Base-by-base conservation (phyloP, 2,329 filamentous ascomycete genomes). In the Calonectria hawksworthii region DNA sequence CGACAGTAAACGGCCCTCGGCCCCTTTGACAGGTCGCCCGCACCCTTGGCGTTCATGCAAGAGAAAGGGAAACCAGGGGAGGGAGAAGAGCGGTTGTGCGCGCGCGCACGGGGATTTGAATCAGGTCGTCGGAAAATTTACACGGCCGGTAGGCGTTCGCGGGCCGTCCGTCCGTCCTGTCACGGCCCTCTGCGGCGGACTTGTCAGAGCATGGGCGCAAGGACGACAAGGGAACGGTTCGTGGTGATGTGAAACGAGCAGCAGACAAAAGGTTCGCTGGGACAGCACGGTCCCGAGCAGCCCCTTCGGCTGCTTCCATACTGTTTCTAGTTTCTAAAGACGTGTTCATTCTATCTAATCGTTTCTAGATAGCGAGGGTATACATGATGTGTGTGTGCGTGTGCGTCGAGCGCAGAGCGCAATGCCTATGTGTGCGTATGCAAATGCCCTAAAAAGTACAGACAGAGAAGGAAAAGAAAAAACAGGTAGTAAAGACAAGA, bases 211-310 rank as follows among this genome's bases (percentile, higher is more conserved):
- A 50, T 44, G 44, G 41, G 36, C 36, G 36, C 36, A 14, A 41
- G 36, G 14, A n/a, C 8, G 9, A 13, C n/a, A n/a, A 23, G 10
- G 44, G 44, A 23, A 63, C 18, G 70, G 56, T 52, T 50, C 63
- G 44, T 38, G 32, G 54, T n/a, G 47, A 47, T 56, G 56, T 64
- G 70, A 68, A 68, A 73, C 70, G 47, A 50, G 52, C 64, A 18
- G 56, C 23, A 50, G 32, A 59, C 51, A 54, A 44, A 26, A 3
- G 41, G 21, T 47, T 21, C 23, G 63, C 70, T 16, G 28, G 52
- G 50, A 38, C 69, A 34, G 44, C 66, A 68, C 51, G 51, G 65
- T 21, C n/a, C 30, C 30, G 44, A 47, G 44, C 41, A 18, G 23
- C 56, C 36, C 23, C 34, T 26, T n/a, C n/a, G 34, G 56, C 28